Conservation (phyloP, 2,329 filamentous ascomycete species). For the Penicillium sp. region DNA sequence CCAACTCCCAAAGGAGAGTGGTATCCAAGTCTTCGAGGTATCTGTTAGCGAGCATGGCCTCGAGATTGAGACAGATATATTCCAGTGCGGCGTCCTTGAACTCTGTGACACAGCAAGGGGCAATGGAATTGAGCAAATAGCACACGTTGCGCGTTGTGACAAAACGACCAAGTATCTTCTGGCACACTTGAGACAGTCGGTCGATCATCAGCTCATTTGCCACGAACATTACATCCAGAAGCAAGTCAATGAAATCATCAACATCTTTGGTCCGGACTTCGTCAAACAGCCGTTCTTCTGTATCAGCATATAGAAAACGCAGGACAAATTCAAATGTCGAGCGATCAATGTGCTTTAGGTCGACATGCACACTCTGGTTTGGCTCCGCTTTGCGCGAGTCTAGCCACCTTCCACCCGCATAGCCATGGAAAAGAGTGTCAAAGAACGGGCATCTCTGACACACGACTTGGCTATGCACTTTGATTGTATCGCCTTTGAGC, state of each 20-base stretch:
- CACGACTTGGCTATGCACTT: conserved; percentile 74
- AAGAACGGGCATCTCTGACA: conserved; percentile 92
- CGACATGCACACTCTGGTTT: conserved; percentile 63
- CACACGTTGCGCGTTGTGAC: conserved; percentile 84
- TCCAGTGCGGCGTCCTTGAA: conserved; percentile 89
- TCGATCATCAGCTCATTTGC: conserved; percentile 97
- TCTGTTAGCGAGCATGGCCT: conserved; percentile 86
- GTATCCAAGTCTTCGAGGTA: conserved; percentile 82
- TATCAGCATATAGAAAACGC: conserved; percentile 78
- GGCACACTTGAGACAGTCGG: conserved; percentile 83
- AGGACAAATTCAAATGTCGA: conserved; percentile 76
- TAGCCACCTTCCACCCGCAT: conserved; percentile 82
- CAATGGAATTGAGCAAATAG: conserved; percentile 79
- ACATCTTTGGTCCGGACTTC: conserved; percentile 67
- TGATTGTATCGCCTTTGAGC: conserved; percentile 67
- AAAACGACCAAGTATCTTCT: conserved; percentile 77
- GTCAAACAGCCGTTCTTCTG: conserved; percentile 78
- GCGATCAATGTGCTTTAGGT: conserved; percentile 76
- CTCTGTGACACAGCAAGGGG: conserved; percentile 74
- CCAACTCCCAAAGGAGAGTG: conserved; percentile 77
- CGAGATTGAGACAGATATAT: conserved; percentile 88
- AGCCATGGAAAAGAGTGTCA: conserved; percentile 82
- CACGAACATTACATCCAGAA: conserved; percentile 84
- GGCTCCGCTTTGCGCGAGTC: conserved; percentile 59
- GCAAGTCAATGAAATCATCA: conserved; percentile 83